Conservation (phyloP, 805 yeast species). For the Huiozyma sinensis region DNA sequence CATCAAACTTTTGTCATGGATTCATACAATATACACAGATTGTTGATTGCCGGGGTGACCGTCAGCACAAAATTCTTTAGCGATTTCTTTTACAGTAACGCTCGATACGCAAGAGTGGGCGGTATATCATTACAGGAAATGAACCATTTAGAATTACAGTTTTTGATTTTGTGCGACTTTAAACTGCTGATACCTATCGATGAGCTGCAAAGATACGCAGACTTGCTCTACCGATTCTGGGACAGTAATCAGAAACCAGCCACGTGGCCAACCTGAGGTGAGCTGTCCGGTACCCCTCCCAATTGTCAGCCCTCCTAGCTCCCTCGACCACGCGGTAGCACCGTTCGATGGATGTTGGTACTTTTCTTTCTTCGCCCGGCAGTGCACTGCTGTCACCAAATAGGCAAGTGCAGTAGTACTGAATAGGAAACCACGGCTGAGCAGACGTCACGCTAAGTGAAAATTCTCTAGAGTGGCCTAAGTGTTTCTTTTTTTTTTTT, state of each 20-base stretch:
- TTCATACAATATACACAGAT: conserved; percentile 84
- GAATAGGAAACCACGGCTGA: no score
- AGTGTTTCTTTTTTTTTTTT: no score
- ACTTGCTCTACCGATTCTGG: conserved; percentile 71
- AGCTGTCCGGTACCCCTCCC: no score
- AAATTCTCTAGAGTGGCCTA: no score
- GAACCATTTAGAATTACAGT: conserved; percentile 84
- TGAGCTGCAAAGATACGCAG: conserved; percentile 85
- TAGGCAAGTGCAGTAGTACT: no score
- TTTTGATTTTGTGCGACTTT: conserved; percentile 73
- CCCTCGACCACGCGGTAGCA: no score
- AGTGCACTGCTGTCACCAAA: no score
- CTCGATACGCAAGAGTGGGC: conserved; percentile 90
- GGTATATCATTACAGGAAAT: conserved; percentile 88
- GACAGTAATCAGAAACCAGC: background rate
- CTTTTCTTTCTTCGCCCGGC: no score
- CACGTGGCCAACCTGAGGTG: background rate
- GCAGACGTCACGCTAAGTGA: no score
- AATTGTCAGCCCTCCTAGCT: no score
- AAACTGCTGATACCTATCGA: conserved; percentile 80
- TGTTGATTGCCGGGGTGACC: conserved; percentile 87
- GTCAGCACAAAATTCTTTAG: conserved; percentile 90
- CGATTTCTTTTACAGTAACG: conserved; percentile 87
- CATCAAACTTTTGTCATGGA: conserved; percentile 82
- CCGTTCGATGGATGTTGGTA: no score